Evolutionary conservation across 768 basidiomycete genomes (phyloP).

Genomic region (Serendipita sp.): DNA sequence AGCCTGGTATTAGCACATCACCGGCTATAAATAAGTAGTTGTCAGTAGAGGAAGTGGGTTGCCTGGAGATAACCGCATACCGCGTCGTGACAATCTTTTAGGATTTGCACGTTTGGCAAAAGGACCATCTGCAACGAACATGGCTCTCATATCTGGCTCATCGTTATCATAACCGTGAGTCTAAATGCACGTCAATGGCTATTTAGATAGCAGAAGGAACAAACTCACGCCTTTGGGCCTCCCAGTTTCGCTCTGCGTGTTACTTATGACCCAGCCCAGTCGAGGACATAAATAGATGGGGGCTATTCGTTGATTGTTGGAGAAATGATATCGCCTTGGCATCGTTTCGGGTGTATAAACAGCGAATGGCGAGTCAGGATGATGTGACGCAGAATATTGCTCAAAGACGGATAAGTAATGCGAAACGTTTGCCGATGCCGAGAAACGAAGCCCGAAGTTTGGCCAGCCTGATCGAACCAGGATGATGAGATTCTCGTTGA

Average conservation of each 20-base stretch:
- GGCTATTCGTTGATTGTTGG: conserved; percentile 59
- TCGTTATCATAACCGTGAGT: conserved; percentile 86
- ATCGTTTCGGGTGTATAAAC: conserved; percentile 71
- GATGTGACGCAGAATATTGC: conserved; percentile 31
- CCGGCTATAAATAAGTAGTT: neutral
- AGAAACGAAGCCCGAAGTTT: conserved; percentile 70
- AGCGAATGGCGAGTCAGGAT: conserved; percentile 46
- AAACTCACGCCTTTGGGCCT: conserved; percentile 60
- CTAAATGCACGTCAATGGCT: conserved; percentile 22
- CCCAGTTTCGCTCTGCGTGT: conserved; percentile 37
- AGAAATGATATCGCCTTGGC: conserved; percentile 69
- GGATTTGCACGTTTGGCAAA: conserved; percentile 57
- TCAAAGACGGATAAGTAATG: conserved; percentile 40
- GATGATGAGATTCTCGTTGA: neutral
- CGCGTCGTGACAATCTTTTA: conserved; percentile 17
- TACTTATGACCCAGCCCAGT: conserved; percentile 68
- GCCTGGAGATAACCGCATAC: neutral
- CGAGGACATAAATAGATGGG: conserved; percentile 75
- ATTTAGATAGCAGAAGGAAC: neutral
- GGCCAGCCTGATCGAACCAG: conserved; percentile 52
- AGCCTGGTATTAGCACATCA: conserved; percentile 59
- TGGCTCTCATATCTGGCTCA: conserved; percentile 64
- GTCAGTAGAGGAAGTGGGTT: neutral
- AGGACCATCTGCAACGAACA: conserved; percentile 86
- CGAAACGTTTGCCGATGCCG: conserved; percentile 36